Base-by-base conservation (phyloP, 2,329 filamentous ascomycete genomes). In the Penicillium verrucosum region DNA sequence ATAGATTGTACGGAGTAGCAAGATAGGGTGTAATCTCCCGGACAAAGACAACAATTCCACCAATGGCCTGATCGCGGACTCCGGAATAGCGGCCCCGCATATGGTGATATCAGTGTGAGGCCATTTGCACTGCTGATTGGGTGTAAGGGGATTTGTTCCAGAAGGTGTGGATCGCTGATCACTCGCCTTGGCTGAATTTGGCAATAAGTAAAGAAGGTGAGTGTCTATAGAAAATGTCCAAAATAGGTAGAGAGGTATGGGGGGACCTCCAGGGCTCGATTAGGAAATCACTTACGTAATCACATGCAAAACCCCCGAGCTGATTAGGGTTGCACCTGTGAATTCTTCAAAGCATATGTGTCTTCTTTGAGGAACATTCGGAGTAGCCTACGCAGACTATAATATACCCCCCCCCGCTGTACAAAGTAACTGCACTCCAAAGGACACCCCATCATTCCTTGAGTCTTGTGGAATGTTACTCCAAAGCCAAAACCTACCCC, bases 151-250 rank as follows among this genome's bases (percentile, higher is more conserved):
- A 7, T 40, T 41, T 60, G 29, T 66, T 66, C 64, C 60, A 65
- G 64, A 66, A 66, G 64, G 53, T 65, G 64, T 65, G 64, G 64
- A 65, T 58, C 60, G 63, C 42, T 49, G 64, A 66, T 66, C 64
- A 10, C 52, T 62, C 62, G 56, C 48, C 63, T 65, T 65, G 64
- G 60, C 60, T 42, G 25, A 8, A 14, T 21, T 37, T 43, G 44
- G 37, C 16, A 42, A 38, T 58, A 45, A 11, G 1, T 9, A 18
- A 21, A 11, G 3, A 32, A 4, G 10, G 48, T 57, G 52, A 25
- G 57, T 60, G 55, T 25, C 23, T 3, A 7, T 43, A 27, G 2
- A 10, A 27, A 16, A 16, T 25, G 18, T 25, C 21, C 38, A n/a
- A 36, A 6, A 36, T 36, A 1, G 14, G 6, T 18, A 18, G 18